These are phyloP conservation scores for Tubosaeta sp. DNA, from an alignment of 768 basidiomycete species.

Conservation along the genomic window DNA sequence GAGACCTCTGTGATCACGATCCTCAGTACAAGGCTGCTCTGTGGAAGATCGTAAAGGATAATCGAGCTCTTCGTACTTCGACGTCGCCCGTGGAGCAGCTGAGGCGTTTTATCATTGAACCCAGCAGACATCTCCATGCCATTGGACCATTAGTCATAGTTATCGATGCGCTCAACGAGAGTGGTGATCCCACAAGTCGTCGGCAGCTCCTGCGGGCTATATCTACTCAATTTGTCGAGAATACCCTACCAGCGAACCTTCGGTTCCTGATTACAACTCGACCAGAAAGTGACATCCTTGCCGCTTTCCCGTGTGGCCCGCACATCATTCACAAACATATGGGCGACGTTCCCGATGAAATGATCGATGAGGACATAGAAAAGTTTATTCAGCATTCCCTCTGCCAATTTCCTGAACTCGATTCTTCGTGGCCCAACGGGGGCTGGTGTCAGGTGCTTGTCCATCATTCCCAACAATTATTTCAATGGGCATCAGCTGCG, in stretches of 20 bases:
- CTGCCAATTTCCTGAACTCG: not conserved
- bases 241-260: conserved; percentile 8
- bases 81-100: conserved; percentile 12
- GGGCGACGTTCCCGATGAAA: not conserved
- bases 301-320: not conserved
- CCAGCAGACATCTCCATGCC: conserved; percentile 9
- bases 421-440: not conserved
- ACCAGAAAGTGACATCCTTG: conserved; percentile 3
- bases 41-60: too few species aligned
- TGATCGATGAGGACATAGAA: too few species aligned
- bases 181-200: not conserved
- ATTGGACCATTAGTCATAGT: conserved; percentile 26
- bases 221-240: not conserved
- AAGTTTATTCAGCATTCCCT: too few species aligned
- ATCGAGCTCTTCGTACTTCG: not conserved
- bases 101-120: conserved; percentile 17
- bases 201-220: not conserved
- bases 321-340: not conserved
- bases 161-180: conserved; percentile 13
- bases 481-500: conserved; percentile 24
- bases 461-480: conserved; percentile 16
- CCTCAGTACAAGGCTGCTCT: too few species aligned
- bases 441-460: conserved; percentile 3
- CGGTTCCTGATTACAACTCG: conserved; percentile 1
- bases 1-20: too few species aligned